Conservation (phyloP, 1,284 basidiomycete genomes). For the Apiotrichum sp. region DNA sequence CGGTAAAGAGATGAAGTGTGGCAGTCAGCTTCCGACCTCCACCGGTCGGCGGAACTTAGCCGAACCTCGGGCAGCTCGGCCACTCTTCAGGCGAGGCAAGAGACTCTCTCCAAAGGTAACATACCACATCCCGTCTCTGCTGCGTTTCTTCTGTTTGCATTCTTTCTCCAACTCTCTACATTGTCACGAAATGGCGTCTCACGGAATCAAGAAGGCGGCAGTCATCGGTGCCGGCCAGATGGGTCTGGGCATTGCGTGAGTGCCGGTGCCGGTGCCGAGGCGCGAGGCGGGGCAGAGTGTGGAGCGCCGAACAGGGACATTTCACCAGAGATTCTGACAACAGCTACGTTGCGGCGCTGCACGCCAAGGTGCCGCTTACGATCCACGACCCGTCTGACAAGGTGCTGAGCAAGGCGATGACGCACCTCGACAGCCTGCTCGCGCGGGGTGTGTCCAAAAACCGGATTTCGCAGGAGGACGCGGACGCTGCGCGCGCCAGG, state of each 20-base stretch:
- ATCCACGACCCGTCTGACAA: constrained; percentile 36
- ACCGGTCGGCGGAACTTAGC: too few species aligned
- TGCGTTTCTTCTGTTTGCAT: too few species aligned
- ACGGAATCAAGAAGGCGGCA: constrained; percentile 29
- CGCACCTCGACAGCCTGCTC: constrained; percentile 60
- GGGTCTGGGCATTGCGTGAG: constrained; percentile 44
- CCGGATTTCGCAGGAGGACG: constrained; percentile 61
- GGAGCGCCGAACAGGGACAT: not conserved
- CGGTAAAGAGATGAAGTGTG: too few species aligned
- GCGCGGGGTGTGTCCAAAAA: constrained; percentile 84
- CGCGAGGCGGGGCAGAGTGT: not conserved
- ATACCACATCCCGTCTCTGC: too few species aligned
- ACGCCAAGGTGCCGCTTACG: constrained; percentile 34
- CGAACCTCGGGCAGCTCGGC: too few species aligned
- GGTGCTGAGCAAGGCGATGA: constrained; percentile 30
- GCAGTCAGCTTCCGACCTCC: too few species aligned
- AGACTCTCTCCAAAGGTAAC: too few species aligned
- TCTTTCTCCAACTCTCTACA: not conserved
- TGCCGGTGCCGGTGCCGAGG: not conserved
- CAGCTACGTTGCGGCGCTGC: constrained; percentile 41
- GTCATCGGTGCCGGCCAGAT: constrained; percentile 45
- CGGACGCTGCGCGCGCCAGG: constrained; percentile 64
- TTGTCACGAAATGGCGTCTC: constrained; percentile 1
- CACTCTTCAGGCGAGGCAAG: too few species aligned
- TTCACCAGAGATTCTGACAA: too few species aligned